Conservation (phyloP, 2,329 filamentous ascomycete species). For the Nigrospora oryzae region DNA sequence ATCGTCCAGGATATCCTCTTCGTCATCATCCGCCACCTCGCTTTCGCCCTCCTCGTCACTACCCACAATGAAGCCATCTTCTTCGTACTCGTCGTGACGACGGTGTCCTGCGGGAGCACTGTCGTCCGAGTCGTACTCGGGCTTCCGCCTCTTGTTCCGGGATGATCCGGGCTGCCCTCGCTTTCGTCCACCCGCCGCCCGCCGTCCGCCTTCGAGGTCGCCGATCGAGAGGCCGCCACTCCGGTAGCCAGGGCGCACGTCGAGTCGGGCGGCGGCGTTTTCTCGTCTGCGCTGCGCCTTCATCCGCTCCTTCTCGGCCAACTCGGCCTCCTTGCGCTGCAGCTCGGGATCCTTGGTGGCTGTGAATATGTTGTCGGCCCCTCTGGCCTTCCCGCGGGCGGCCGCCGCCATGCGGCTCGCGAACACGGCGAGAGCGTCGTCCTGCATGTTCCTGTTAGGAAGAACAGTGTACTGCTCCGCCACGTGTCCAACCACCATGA, state of each 20-base stretch:
- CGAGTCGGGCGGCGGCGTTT: conserved; percentile 56
- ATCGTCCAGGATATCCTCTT: conserved; percentile 50
- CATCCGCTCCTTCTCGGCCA: conserved; percentile 65
- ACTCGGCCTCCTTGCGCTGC: conserved; percentile 64
- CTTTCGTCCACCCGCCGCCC: conserved; percentile 42
- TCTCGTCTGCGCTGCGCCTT: conserved; percentile 59
- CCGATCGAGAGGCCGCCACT: conserved; percentile 56
- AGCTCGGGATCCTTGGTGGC: conserved; percentile 69
- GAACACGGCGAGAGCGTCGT: conserved; percentile 62
- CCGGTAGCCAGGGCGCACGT: conserved; percentile 43
- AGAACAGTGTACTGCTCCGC: conserved; percentile 63
- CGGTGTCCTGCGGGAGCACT: conserved; percentile 54
- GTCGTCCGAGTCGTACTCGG: conserved; percentile 71
- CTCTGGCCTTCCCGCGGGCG: conserved; percentile 44
- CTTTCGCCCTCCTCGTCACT: conserved; percentile 59
- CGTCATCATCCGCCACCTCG: conserved; percentile 52
- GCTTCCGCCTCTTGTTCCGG: conserved; percentile 44
- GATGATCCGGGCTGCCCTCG: conserved; percentile 39
- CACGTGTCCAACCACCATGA: conserved; percentile 69
- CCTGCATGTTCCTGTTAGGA: conserved; percentile 58
- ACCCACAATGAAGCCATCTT: conserved; percentile 69
- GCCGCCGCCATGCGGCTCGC: conserved; percentile 59
- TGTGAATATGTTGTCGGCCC: conserved; percentile 57
- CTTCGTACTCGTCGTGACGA: conserved; percentile 69
- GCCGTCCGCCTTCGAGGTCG: conserved; percentile 57